phyloP scores from a whole-genome alignment of 1,284 basidiomycete genomes.

The Cerrena zonata region DNA sequence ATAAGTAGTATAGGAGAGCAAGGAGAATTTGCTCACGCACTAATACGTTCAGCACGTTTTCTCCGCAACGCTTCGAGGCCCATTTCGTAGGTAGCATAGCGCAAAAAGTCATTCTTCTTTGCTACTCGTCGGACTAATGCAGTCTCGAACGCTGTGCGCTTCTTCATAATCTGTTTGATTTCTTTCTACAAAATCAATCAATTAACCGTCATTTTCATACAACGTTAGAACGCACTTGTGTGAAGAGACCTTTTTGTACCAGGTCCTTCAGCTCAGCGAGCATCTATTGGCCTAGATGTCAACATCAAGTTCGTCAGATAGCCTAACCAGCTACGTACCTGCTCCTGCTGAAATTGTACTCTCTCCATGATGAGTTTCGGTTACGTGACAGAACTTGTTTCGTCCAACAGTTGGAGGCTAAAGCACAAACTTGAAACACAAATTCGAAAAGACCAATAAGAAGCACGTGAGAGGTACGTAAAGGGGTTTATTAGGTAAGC shows the following conservation, averaged over 20 bases:
- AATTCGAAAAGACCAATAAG: not conserved
- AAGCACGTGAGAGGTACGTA: not conserved
- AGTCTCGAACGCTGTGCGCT: slow-evolving; percentile 80
- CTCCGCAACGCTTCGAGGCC: slow-evolving; percentile 75
- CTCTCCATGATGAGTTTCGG: slow-evolving; percentile 66
- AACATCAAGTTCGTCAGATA: not conserved
- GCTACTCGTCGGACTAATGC: slow-evolving; percentile 78
- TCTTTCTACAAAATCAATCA: slow-evolving; percentile 50
- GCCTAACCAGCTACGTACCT: slow-evolving; percentile 35
- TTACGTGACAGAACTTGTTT: not conserved
- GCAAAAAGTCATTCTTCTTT: slow-evolving; percentile 83
- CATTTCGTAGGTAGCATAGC: slow-evolving; percentile 91
- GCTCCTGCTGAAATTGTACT: slow-evolving; percentile 92
- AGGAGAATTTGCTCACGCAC: slow-evolving; percentile 41
- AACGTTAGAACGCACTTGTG: slow-evolving; percentile 49
- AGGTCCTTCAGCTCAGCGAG: slow-evolving; percentile 94
- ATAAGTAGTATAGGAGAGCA: not conserved
- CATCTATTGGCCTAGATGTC: slow-evolving; percentile 50
- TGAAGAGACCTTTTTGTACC: slow-evolving; percentile 82
- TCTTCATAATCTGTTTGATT: slow-evolving; percentile 80
- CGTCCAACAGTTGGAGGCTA: not conserved
- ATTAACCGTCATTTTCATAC: not conserved
- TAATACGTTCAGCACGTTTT: slow-evolving; percentile 67
- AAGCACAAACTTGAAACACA: not conserved
- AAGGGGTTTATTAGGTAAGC: not conserved